Evolutionary conservation across 148 eudicot genomes (phyloP), one percentile per base, ranked within the genome.

Genomic region (Camellia granthamiana): DNA sequence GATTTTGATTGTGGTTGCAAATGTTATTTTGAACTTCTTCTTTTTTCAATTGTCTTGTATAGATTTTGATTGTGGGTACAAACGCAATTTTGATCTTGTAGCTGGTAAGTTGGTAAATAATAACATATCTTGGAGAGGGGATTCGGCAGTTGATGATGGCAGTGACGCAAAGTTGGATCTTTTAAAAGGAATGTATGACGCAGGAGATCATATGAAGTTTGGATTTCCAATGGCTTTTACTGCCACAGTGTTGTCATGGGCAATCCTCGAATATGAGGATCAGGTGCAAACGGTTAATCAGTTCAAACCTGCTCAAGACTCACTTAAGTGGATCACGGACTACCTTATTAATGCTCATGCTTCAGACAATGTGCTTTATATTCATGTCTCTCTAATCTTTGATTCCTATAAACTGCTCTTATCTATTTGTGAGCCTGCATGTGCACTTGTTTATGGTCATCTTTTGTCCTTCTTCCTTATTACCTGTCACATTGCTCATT

Each of bases 171-270:
- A 82, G 12, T 16, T 96, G 73, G 97, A 96, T 83, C 91, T 96
- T 51, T 86, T 95, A 0, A 92, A 93, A 87, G 99, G 99, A 71
- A 77, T 96, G 89, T 96, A 92, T 68, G 98, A 96, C 82, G 99
- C 97, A 14, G 99, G 99, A 44, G 99, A 96, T 85, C 97, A 92
- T 72, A 92, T 96, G 91, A 96, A 96, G 84, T 96, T 96, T 79
- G 91, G 91, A 42, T 96, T 96, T 52, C 99, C 99, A 18, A 84
- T 96, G 95, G 99, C 99, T 58, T 96, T 83, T 79, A 96, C 98
- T 15, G 99, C 95, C 64, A 95, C 98, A 0, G 92, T 96, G 58
- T 80, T 96, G 79, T 89, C 99, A 0, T 96, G 98, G 98, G 81
- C 95, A 21, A 96, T 96, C 75, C 92, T 93, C 7, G 97, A 93